Evolutionary conservation across 2,329 filamentous ascomycete genomes (phyloP).

Genomic region (Teratosphaeria nubilosa): DNA sequence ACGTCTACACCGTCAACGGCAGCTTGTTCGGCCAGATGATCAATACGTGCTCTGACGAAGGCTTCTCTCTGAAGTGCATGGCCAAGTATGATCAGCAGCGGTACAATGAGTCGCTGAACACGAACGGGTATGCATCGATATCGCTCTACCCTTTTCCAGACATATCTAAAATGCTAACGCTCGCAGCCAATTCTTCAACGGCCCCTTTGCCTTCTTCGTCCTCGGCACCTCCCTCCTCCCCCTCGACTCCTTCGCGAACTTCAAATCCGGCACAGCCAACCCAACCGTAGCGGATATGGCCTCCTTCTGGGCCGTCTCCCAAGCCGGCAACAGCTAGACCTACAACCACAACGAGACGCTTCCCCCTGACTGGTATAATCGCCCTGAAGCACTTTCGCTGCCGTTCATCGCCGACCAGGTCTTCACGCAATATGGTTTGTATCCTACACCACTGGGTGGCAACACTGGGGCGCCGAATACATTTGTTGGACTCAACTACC

Average conservation of each 20-base stretch:
- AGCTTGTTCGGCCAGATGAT: conserved; percentile 21
- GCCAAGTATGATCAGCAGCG: conserved; percentile 1
- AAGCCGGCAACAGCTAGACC: not conserved
- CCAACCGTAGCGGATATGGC: not conserved
- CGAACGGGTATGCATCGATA: not conserved
- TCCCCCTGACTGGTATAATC: not conserved
- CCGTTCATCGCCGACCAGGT: not conserved
- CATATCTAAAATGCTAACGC: not conserved
- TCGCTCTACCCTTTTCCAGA: not conserved
- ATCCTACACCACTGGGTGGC: not conserved
- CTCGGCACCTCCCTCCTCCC: conserved; percentile 2
- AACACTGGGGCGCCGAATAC: conserved; percentile 1
- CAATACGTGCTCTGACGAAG: not conserved
- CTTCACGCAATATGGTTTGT: not conserved
- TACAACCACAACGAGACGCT: conserved; percentile 1
- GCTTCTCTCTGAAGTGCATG: not conserved
- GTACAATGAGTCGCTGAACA: not conserved
- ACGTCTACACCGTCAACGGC: conserved; percentile 28
- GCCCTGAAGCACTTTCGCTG: not conserved
- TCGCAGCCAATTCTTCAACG: conserved; percentile 2
- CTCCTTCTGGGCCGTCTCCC: not conserved
- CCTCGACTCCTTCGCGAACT: conserved; percentile 1
- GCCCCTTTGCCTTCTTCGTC: conserved; percentile 2
- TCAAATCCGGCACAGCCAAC: conserved; percentile 1
- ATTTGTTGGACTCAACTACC: conserved; percentile 2